These are phyloP conservation scores for Peniophora sp. DNA, from an alignment of 1,284 basidiomycete genomes.

Conservation along the genomic window DNA sequence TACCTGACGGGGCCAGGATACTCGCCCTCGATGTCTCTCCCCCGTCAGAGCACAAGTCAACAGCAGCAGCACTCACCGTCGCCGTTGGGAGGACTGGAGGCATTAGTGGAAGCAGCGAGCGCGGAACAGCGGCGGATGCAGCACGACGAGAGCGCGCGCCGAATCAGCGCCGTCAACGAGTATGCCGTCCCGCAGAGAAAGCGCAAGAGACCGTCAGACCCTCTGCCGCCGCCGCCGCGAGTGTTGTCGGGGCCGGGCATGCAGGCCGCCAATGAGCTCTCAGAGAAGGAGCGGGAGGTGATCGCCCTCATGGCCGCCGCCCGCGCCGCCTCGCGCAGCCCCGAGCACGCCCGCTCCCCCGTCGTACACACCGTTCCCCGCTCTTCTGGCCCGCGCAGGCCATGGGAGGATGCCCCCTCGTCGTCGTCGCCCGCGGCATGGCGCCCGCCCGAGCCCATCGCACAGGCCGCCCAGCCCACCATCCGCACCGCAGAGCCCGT, in stretches of 20 bases:
- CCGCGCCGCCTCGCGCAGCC: neutral
- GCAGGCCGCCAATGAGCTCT: neutral
- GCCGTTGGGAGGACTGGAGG: conserved; percentile 36
- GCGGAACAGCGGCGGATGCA: conserved; percentile 41
- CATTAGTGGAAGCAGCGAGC: conserved; percentile 47
- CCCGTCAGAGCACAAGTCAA: neutral
- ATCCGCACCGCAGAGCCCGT: too few relatives aligned
- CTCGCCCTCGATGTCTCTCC: conserved; percentile 8
- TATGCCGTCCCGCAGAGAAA: conserved; percentile 4
- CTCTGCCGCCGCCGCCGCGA: neutral
- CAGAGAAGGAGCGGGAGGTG: neutral
- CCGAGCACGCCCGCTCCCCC: neutral
- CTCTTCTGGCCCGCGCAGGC: neutral
- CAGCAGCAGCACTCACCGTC: conserved; percentile 11
- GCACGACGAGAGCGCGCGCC: conserved; percentile 19
- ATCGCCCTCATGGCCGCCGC: neutral
- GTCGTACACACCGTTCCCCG: neutral
- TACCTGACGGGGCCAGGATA: conserved; percentile 7
- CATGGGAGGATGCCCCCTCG: neutral
- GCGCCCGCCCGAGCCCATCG: too few relatives aligned
- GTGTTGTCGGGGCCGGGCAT: too few relatives aligned
- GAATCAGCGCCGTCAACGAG: conserved; percentile 5
- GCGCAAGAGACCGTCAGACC: conserved; percentile 8
- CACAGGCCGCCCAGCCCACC: too few relatives aligned
- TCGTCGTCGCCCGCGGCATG: neutral